Base-by-base conservation (phyloP, 306 rosid species). In the Rosa persica region DNA sequence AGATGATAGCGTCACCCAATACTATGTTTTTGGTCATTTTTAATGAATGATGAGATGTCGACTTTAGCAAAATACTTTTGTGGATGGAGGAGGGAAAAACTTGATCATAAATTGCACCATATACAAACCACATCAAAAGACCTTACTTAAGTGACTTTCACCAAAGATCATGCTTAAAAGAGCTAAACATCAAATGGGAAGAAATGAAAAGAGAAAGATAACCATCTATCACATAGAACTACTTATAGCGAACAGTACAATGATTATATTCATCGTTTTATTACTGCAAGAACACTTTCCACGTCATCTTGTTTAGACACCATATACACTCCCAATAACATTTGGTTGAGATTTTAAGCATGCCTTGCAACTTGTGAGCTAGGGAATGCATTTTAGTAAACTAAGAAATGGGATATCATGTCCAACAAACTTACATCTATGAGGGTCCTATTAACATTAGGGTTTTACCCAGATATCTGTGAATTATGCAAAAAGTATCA, bases 1-100 rank as follows among this genome's bases (percentile, higher is more conserved):
- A 58, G 20, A 75, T 42, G 49, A 76, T 30, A 61, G 69, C 16
- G 34, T 22, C 13, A 42, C 47, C 58, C 40, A 47, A 16, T 58
- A 67, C 22, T 38, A 80, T 25, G 48, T 34, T 27, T 76, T 55
- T 61, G 25, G 62, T 57, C 80, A 49, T 23, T 51, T 51, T n/a
- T 15, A 47, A 47, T n/a, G 27, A 36, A 70, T 17, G 42, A 22
- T 1, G 20, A 75, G 44, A 43, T 27, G 17, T 8, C 2, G 47
- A 46, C n/a, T 30, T 3, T 17, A 27, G 27, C 60, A 64, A 62
- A 5, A 34, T 20, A 27, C 5, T 75, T 25, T 44, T 61, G 30
- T 10, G 8, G 22, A 75, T 27, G 30, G 64, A 44, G 4, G n/a
- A 8, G 25, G 19, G 43, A 60, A 27, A 51, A 72, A 51, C 15